Percentiles rank a stretch among this genome's conserved stretches.
Evolutionary conservation across 202 grass and related monocot genomes (phyloP).

Genomic region (Brachypodium distachyon): DNA sequence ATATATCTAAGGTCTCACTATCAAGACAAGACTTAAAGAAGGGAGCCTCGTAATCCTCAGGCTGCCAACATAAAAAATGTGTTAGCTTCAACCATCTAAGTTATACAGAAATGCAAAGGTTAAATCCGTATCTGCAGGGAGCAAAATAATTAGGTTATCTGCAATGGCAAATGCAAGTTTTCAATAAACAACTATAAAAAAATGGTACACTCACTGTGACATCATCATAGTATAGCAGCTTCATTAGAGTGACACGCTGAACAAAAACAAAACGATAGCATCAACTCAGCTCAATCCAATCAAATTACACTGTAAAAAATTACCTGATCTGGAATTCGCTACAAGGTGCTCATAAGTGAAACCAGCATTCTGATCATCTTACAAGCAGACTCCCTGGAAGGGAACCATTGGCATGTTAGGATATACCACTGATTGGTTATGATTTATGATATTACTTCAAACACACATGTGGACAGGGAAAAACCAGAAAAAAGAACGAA

Average conservation of each 20-base stretch:
- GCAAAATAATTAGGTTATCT: not conserved
- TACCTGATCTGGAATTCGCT: constrained; percentile 92
- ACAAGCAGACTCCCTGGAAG: constrained; percentile 76
- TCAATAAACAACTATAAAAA: not conserved
- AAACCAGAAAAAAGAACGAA: too few species aligned
- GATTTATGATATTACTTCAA: too few species aligned
- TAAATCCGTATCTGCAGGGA: not conserved
- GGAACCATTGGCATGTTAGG: constrained; percentile 14
- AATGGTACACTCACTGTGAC: constrained; percentile 61
- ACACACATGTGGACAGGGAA: too few species aligned
- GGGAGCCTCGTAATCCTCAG: constrained; percentile 90
- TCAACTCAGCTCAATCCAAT: constrained; percentile 19
- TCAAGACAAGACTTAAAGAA: constrained; percentile 83
- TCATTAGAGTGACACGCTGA: constrained; percentile 95
- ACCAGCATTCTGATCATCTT: constrained; percentile 96
- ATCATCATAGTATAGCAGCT: constrained; percentile 91
- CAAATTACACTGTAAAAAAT: not conserved
- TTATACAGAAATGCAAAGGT: not conserved
- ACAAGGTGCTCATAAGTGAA: constrained; percentile 95
- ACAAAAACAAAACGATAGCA: constrained; percentile 12
- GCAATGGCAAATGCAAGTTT: not conserved
- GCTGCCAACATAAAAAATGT: constrained; percentile 40
- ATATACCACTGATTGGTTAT: not conserved
- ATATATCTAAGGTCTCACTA: constrained; percentile 69
- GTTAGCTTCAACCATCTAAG: constrained; percentile 10